These are phyloP conservation scores for Kodamaea laetipori DNA, from an alignment of 805 yeast genomes.

Conservation along the genomic window DNA sequence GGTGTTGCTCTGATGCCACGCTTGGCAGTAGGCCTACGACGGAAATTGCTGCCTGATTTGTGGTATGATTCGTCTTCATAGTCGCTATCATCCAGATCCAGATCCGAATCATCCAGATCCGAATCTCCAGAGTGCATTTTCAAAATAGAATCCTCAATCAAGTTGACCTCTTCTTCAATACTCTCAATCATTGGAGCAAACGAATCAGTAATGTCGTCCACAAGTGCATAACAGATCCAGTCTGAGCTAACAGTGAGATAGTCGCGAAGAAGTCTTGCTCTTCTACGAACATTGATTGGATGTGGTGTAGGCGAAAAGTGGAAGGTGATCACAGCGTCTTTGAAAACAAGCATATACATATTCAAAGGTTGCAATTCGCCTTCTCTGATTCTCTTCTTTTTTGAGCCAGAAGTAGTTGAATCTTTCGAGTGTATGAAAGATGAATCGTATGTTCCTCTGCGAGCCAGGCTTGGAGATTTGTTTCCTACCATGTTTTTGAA, in stretches of 20 bases:
- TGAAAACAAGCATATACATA: conserved; percentile 89
- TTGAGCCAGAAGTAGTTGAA: conserved; percentile 25
- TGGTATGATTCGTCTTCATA: conserved; percentile 7
- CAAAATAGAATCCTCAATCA: conserved; percentile 90
- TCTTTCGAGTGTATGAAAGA: conserved; percentile 16
- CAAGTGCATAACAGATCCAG: conserved; percentile 95
- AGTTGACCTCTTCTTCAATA: conserved; percentile 90
- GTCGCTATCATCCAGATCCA: conserved; percentile 26
- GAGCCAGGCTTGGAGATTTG: conserved; percentile 7
- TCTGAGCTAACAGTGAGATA: conserved; percentile 89
- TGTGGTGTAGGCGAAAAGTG: conserved; percentile 96
- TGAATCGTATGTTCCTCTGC: conserved; percentile 8
- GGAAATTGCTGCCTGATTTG: not conserved
- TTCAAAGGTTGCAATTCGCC: conserved; percentile 83
- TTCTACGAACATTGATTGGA: conserved; percentile 90
- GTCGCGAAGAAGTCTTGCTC: conserved; percentile 85
- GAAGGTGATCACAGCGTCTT: conserved; percentile 87
- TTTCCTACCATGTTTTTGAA: conserved; percentile 15
- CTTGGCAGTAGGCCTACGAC: not conserved
- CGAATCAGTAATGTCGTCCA: conserved; percentile 96
- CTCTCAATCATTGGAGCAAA: conserved; percentile 95
- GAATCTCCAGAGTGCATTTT: conserved; percentile 76
- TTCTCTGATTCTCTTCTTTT: conserved; percentile 37
- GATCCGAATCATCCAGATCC: conserved; percentile 39
- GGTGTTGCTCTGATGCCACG: not conserved